Evolutionary conservation across 2,329 filamentous ascomycete species (phyloP), one percentile per base, ranked within the genome.

Genomic region (Fusarium nisikadoi): DNA sequence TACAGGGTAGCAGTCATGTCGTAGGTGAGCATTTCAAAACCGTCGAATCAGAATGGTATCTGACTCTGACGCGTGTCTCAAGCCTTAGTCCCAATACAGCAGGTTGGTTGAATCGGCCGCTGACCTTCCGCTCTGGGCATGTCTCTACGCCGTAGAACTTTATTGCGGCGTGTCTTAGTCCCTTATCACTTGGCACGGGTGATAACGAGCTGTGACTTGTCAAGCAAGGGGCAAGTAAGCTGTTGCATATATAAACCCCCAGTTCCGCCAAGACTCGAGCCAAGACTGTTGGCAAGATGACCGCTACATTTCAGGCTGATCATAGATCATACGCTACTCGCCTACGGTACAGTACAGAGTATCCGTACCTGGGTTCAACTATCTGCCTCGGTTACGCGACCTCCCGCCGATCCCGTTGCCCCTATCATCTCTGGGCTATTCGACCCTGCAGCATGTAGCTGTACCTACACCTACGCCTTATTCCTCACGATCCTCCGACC

Each of bases 211-310:
- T 66, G 19, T 66, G 35, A 66, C 64, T 66, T 52, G 64, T 66
- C 27, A 13, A 50, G 38, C 43, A 41, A 43, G 25, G 46, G 46
- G 39, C 47, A 10, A 29, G 42, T 43, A 29, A 46, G 58, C n/a
- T 50, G 39, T 49, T 36, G 49, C 36, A 68, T 55, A 68, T 68
- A 68, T 68, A 68, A 41, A 17, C 43, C 49, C 55, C 49, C 56
- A 29, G 43, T 56, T 41, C 57, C 64, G 65, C 65, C 64, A 68
- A 68, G 65, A 68, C 62, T 66, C 36, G n/a, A 31, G 62, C 43
- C 42, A 60, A 67, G 35, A 67, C 39, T 68, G 49, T 27, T 68
- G 35, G 43, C 57, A 68, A 63, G 10, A 62, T 68, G 56, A 63
- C 47, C 39, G 31, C 56, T 54, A 31, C 59, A 46, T 54, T 53